phyloP scores from a whole-genome alignment of 352 stramenopile species.

The Pythium brachiatum region DNA sequence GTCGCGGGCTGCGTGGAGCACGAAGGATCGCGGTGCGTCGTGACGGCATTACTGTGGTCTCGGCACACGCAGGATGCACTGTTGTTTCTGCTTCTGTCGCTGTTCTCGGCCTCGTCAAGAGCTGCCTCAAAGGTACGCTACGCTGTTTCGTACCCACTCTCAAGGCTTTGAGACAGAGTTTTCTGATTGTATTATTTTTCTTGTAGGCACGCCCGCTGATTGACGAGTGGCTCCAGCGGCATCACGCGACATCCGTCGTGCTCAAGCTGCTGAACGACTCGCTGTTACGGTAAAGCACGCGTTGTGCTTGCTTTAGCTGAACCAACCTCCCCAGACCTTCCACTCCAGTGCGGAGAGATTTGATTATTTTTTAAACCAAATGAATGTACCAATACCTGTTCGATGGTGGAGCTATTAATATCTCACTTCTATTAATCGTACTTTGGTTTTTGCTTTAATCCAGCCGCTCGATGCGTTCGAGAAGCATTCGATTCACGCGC shows the following conservation, averaged over 20 bases:
- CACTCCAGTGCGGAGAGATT: not conserved
- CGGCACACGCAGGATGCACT: slow-evolving; percentile 25
- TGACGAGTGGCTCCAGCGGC: slow-evolving; percentile 2
- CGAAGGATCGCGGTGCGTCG: slow-evolving; percentile 11
- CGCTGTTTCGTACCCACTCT: too few species aligned
- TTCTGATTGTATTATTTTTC: not conserved
- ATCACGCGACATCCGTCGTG: slow-evolving; percentile 7
- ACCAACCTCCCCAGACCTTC: too few species aligned
- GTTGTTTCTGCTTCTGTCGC: slow-evolving; percentile 19
- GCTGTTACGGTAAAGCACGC: slow-evolving; percentile 4
- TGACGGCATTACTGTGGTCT: slow-evolving; percentile 23
- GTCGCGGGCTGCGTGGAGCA: slow-evolving; percentile 15
- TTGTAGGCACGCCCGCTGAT: slow-evolving; percentile 6
- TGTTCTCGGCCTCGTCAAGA: slow-evolving; percentile 8
- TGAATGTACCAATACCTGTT: not conserved
- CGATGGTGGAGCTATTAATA: not conserved
- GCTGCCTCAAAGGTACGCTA: not conserved
- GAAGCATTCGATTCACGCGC: slow-evolving; percentile 43
- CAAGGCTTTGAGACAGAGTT: not conserved
- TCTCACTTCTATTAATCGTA: not conserved
- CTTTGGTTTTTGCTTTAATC: slow-evolving; percentile 37
- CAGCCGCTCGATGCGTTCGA: slow-evolving; percentile 57
- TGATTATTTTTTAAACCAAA: not conserved
- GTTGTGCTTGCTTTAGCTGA: too few species aligned
- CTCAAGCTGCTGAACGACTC: slow-evolving; percentile 18